Evolutionary conservation across 2,329 filamentous ascomycete genomes (phyloP).

Genomic region (Beauveria rudraprayagi): DNA sequence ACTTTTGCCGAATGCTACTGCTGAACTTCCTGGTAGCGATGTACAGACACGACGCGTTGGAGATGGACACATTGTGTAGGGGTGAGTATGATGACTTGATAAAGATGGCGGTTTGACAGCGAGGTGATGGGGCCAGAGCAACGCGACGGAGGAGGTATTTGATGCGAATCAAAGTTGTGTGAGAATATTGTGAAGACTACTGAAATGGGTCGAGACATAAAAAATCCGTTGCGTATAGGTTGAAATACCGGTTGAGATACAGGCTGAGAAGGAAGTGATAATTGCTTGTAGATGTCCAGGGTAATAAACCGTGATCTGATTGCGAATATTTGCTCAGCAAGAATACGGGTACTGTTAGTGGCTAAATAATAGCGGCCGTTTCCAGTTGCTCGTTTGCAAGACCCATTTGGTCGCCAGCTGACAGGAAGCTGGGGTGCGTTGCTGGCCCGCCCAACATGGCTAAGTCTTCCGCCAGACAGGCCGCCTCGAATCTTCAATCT

Average conservation of each 20-base stretch:
- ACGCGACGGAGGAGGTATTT: no score
- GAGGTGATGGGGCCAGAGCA: no score
- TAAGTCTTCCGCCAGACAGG: neutral
- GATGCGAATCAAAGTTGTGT: no score
- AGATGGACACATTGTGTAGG: neutral
- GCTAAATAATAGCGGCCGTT: neutral
- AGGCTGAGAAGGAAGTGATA: neutral
- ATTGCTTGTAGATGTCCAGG: neutral
- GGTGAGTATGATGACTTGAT: neutral
- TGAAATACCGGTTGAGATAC: no score
- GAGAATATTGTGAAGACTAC: no score
- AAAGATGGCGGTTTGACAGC: neutral
- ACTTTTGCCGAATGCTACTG: neutral
- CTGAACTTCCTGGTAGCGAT: neutral
- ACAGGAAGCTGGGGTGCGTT: neutral
- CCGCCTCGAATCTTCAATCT: neutral
- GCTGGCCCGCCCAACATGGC: neutral
- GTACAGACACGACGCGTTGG: neutral
- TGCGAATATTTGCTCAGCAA: neutral
- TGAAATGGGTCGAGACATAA: no score
- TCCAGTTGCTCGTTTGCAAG: neutral
- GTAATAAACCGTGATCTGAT: neutral
- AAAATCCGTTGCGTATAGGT: neutral
- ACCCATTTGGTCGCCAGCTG: neutral
- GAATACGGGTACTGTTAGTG: neutral